Evolutionary conservation across 129 eudicot genomes (phyloP).

Genomic region (Tanacetum coccineum): DNA sequence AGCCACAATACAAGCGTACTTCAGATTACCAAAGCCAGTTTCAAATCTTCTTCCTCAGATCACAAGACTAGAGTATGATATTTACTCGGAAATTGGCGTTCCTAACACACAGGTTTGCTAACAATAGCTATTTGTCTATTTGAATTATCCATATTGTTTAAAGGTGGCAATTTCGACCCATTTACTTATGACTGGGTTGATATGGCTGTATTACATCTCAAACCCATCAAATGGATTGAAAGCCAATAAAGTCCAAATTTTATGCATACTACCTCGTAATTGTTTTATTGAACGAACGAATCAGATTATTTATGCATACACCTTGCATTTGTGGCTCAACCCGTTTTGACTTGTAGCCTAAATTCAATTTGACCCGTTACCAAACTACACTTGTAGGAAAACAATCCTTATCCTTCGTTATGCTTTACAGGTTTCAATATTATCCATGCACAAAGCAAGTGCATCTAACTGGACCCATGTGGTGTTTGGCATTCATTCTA

Average conservation of each 20-base stretch:
- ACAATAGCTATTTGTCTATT: constrained; percentile 15
- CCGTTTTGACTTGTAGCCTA: too few species aligned
- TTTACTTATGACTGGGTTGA: not conserved
- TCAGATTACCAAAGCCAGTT: constrained; percentile 66
- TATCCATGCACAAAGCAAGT: constrained; percentile 66
- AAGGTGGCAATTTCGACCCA: constrained; percentile 6
- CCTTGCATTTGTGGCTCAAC: too few species aligned
- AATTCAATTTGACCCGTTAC: too few species aligned
- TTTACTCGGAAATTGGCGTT: constrained; percentile 61
- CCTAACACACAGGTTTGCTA: constrained; percentile 59
- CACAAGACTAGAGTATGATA: constrained; percentile 67
- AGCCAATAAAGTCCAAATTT: too few species aligned
- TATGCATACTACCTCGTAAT: too few species aligned
- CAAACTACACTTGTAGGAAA: constrained; percentile 1
- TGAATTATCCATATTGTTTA: constrained; percentile 1
- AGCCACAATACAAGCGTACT: constrained; percentile 67
- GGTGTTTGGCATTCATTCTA: constrained; percentile 63
- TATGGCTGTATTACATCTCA: too few species aligned
- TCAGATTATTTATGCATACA: too few species aligned
- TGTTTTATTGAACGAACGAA: too few species aligned
- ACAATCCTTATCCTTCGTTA: not conserved
- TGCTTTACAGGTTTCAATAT: constrained; percentile 58
- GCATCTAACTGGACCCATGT: constrained; percentile 61
- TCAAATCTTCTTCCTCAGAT: constrained; percentile 60
- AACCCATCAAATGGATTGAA: too few species aligned